Percentiles rank a stretch among this genome's conserved stretches.
These are phyloP conservation scores for Chernovozyma sophiae-reginae DNA, from an alignment of 1,139 yeast species.

Conservation along the genomic window DNA sequence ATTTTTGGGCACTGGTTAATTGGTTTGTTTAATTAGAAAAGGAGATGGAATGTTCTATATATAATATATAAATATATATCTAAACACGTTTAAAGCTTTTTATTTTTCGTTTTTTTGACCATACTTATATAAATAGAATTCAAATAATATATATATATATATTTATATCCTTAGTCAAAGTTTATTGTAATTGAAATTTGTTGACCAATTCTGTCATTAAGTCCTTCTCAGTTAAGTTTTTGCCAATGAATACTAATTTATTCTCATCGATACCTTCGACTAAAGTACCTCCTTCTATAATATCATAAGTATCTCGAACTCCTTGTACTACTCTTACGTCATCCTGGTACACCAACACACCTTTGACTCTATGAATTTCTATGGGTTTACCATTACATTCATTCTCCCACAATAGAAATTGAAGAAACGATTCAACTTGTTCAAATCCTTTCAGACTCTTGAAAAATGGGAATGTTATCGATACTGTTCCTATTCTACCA, in stretches of 20 bases:
- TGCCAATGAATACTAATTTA: constrained; percentile 83
- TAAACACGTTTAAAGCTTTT: neutral
- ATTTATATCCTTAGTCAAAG: too few species aligned
- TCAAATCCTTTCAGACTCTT: constrained; percentile 26
- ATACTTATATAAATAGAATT: too few species aligned
- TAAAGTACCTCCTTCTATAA: constrained; percentile 49
- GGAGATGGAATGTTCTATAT: too few species aligned
- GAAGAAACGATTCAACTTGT: constrained; percentile 57
- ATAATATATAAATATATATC: too few species aligned
- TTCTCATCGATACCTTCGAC: constrained; percentile 34
- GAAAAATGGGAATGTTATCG: constrained; percentile 50
- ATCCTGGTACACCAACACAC: constrained; percentile 46
- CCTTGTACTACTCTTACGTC: constrained; percentile 79
- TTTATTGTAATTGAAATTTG: too few species aligned
- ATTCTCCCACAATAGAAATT: constrained; percentile 65
- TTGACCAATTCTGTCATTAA: constrained; percentile 24
- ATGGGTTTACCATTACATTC: constrained; percentile 35
- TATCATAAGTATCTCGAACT: constrained; percentile 87
- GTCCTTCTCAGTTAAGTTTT: constrained; percentile 40
- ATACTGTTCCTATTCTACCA: constrained; percentile 59
- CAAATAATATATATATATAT: too few species aligned
- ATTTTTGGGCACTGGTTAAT: too few species aligned
- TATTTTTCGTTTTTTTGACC: neutral
- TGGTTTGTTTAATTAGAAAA: too few species aligned
- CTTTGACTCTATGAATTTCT: constrained; percentile 84